These are phyloP conservation scores for Pulicaria dysenterica DNA, from an alignment of 129 eudicot genomes.

Conservation along the genomic window DNA sequence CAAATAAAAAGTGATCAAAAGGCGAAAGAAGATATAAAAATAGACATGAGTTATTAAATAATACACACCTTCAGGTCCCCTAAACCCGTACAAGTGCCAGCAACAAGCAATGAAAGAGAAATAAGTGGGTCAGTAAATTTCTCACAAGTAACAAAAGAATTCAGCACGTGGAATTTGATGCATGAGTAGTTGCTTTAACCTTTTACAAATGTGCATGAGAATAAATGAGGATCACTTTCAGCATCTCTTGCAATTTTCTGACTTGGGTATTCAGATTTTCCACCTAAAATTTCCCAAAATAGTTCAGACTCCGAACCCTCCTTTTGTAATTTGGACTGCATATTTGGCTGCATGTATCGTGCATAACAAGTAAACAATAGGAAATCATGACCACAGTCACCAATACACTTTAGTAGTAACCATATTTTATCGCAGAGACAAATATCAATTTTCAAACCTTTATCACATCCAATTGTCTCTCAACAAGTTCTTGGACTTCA, in stretches of 20 bases:
- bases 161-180: background rate
- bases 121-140: constrained; percentile 31
- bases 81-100: constrained; percentile 48
- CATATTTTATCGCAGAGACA: background rate
- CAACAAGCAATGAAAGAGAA: constrained; percentile 29
- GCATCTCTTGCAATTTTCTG: constrained; percentile 72
- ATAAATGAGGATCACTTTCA: constrained; percentile 89
- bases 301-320: constrained; percentile 89
- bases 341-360: constrained; percentile 69
- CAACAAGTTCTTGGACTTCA: constrained; percentile 90
- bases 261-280: constrained; percentile 78
- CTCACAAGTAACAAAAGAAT: constrained; percentile 18
- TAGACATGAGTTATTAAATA: background rate
- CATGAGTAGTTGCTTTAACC: constrained; percentile 39
- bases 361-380: constrained; percentile 13
- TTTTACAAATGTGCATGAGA: constrained; percentile 69
- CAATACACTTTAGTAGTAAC: background rate
- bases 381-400: background rate
- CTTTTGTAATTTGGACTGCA: constrained; percentile 68
- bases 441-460: constrained; percentile 50
- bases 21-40: background rate
- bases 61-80: constrained; percentile 71
- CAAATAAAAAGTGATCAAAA: constrained; percentile 1
- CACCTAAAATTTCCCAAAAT: constrained; percentile 91
- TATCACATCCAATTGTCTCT: constrained; percentile 86